These are phyloP conservation scores for Ceriops zippeliana DNA, from an alignment of 345 rosid genomes.

Conservation along the genomic window DNA sequence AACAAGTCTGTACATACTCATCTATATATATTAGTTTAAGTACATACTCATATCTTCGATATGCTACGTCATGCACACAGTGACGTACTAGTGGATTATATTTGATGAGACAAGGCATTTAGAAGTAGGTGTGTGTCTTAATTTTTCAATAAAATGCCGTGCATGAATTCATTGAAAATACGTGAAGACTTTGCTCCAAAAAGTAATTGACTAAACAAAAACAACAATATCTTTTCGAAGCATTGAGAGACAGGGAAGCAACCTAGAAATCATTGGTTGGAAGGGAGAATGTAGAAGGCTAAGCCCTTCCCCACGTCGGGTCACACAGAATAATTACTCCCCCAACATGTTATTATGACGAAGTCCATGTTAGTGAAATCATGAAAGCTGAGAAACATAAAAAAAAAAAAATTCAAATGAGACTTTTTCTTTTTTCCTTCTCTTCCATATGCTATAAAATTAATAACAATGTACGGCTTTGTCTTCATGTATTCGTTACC, in stretches of 20 bases:
- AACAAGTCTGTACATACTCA: no score
- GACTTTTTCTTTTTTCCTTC: not conserved
- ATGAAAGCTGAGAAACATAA: slow-evolving; percentile 49
- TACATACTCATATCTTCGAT: no score
- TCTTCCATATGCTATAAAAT: not conserved
- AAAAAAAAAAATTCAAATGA: not conserved
- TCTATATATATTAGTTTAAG: no score
- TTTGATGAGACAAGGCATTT: slow-evolving; percentile 1
- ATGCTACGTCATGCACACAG: no score
- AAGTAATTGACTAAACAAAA: not conserved
- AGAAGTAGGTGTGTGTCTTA: slow-evolving; percentile 15
- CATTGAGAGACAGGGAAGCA: not conserved
- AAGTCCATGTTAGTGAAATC: slow-evolving; percentile 48
- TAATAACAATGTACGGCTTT: not conserved
- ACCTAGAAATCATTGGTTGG: not conserved
- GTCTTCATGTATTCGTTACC: slow-evolving; percentile 7
- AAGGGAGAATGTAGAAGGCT: slow-evolving; percentile 3
- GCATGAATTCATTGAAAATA: slow-evolving; percentile 26
- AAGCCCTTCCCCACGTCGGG: slow-evolving; percentile 48
- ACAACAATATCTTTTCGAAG: not conserved
- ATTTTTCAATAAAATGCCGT: slow-evolving; percentile 21
- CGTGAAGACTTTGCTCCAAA: slow-evolving; percentile 14
- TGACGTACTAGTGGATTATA: no score
- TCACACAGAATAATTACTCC: slow-evolving; percentile 48
- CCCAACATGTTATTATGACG: slow-evolving; percentile 59